Base-by-base conservation (phyloP, 2,329 filamentous ascomycete genomes). In the Aspergillus arachidicola region DNA sequence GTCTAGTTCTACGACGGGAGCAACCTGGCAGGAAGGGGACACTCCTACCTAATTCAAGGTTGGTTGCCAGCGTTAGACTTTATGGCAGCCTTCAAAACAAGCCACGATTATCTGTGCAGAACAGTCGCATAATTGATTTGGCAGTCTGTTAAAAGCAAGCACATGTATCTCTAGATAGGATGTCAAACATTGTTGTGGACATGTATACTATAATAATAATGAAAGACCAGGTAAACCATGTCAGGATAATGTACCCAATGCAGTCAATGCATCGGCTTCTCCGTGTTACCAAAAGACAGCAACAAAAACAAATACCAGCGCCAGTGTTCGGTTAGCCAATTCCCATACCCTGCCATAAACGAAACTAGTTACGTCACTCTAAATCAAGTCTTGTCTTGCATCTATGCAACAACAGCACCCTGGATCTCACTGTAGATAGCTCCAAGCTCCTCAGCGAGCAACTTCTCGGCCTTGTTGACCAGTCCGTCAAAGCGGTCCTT, bases 381-480 rank as follows among this genome's bases (percentile, higher is more conserved):
- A 59, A 60, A 58, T 57, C 26, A 21, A 58, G 51, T 38, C 32
- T 30, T 62, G 59, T 34, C 28, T 21, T 62, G 19, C 87, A 84
- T 78, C 71, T 86, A 60, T 84, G 71, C 71, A 62, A 72, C 67
- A 62, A 79, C 69, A 67, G 76, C 77, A 68, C 75, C 76, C 69
- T 77, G 77, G 66, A 79, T 75, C 67, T 79, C 74, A 68, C 77
- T 79, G 75, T 79, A 79, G 69, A 79, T 79, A 50, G 78, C 77
- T 51, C 76, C 86, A 2, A 90, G 75, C 66, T 78, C 75, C 64
- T 78, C 71, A 63, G 71, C 70, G 63, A 78, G 69, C 56, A 78
- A 64, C 69, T 83, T 76, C 74, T 85, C 79, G 65, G 85, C 80
- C 72, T 82, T 80, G 65, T 82, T 76, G 54, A 81, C 76, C 63